Base-by-base conservation (phyloP, 2,329 filamentous ascomycete genomes). In the Monosporascus sp. region DNA sequence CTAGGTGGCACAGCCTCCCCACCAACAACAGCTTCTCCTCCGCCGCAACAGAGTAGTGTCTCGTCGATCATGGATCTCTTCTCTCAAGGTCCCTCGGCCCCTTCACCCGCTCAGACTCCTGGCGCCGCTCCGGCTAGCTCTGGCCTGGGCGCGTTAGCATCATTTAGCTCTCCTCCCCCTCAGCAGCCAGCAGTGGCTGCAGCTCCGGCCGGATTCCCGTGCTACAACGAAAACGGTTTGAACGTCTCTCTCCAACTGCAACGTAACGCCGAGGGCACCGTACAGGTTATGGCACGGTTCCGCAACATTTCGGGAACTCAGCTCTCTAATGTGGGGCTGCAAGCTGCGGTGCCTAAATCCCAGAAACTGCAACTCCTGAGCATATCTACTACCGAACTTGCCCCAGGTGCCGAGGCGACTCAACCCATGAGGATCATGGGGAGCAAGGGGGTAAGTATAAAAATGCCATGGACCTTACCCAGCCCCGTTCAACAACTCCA, bases 321-420 rank as follows among this genome's bases (percentile, higher is more conserved):
- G 15, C 77, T 97, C 48, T 85, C 85, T 17, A 83, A 81, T 46
- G 89, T 97, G 31, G 90, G 89, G 25, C 71, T 99, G 59, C 94
- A 99, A 70, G 94, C 93, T 44, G 94, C 94, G 1, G 94, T 99
- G 51, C 94, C 94, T 8, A 99, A 97, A 74, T 90, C 89, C 45
- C 94, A 99, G 73, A 96, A 94, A 69, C 74, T 99, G 64, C 91
- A 97, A 68, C 75, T 99, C 59, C 87, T 95, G 68, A 90, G 87
- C 54, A 96, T 99, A 60, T 96, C 90, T 60, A 89, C 83, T 59
- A 75, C 85, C 5, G 89, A 95, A 35, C 68, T 99, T 44, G 83
- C 77, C 14, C 83, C 85, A 6, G 90, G 90, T 15, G 83, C 87
- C 43, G 91, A 96, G 67, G 93, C 91, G 17, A 91, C 87, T 55